Conservation (phyloP, 345 rosid genomes). For the Hibiscus mutabilis region DNA sequence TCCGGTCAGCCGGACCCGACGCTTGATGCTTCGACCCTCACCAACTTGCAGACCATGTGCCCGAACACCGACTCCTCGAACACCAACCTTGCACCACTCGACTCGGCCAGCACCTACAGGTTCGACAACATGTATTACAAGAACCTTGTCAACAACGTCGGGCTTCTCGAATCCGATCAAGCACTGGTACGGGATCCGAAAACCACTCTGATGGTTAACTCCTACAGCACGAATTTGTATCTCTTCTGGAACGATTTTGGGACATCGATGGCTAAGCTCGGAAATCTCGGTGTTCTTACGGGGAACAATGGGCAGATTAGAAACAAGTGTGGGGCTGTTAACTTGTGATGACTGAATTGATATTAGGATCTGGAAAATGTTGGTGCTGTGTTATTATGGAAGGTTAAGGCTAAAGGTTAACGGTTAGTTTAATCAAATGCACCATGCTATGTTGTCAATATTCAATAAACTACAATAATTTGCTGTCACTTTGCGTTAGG, state of each 20-base stretch:
- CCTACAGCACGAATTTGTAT: conserved; percentile 42
- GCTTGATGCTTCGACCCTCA: conserved; percentile 41
- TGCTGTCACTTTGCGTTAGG: background rate
- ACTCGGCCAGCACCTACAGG: conserved; percentile 27
- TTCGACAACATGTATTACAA: conserved; percentile 71
- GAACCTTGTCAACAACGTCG: conserved; percentile 42
- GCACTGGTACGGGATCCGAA: conserved; percentile 42
- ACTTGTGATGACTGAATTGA: conserved; percentile 18
- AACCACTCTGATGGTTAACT: conserved; percentile 43
- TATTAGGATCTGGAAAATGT: background rate
- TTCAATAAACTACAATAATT: background rate
- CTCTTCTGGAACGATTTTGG: conserved; percentile 55
- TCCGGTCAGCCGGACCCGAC: conserved; percentile 72
- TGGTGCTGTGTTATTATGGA: background rate
- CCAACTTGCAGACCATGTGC: conserved; percentile 41
- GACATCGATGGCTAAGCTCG: conserved; percentile 63
- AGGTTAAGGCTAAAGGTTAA: too few species aligned
- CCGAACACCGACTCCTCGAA: conserved; percentile 54
- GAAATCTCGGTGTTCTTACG: conserved; percentile 51
- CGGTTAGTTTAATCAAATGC: too few species aligned
- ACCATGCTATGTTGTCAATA: background rate
- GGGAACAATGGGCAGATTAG: conserved; percentile 62
- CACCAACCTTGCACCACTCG: conserved; percentile 61
- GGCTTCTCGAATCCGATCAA: conserved; percentile 74
- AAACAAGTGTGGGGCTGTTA: conserved; percentile 55